phyloP scores from a whole-genome alignment of 805 yeast genomes.

The Metschnikowia borealis region DNA sequence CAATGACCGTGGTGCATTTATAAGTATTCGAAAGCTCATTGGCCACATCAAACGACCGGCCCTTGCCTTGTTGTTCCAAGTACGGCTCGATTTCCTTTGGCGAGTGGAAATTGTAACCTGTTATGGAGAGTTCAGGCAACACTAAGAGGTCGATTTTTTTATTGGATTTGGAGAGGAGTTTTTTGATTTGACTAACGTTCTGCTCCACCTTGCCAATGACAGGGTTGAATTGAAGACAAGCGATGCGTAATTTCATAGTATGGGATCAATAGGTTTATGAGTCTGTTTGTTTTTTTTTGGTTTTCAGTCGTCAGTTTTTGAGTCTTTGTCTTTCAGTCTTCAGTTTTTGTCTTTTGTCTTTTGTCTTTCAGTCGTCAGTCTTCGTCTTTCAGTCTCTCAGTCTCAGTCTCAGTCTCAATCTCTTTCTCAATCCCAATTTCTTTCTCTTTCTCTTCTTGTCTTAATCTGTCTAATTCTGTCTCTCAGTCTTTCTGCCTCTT shows the following conservation, averaged over 20 bases:
- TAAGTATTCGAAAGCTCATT: constrained; percentile 44
- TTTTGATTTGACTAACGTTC: constrained; percentile 47
- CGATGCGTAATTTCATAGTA: constrained; percentile 50
- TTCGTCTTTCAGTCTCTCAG: too few species aligned
- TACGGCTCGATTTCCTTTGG: constrained; percentile 49
- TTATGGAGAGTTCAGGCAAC: constrained; percentile 79
- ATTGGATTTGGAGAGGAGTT: constrained; percentile 28
- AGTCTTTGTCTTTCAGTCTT: too few species aligned
- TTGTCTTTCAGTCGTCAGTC: too few species aligned
- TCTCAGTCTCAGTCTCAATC: too few species aligned
- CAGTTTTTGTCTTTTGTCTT: too few species aligned
- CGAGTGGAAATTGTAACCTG: constrained; percentile 71
- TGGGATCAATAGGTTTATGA: too few species aligned
- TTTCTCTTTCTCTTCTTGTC: too few species aligned
- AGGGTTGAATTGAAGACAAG: constrained; percentile 67
- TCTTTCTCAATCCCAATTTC: too few species aligned
- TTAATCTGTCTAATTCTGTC: too few species aligned
- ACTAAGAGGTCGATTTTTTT: constrained; percentile 60
- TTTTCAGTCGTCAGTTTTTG: too few species aligned
- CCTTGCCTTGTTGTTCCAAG: constrained; percentile 45
- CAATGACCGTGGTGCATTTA: constrained; percentile 67
- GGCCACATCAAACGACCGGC: constrained; percentile 57
- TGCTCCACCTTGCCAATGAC: constrained; percentile 53
- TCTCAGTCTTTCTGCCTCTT: too few species aligned
- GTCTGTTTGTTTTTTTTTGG: too few species aligned